A percentile compares a stretch with the other conserved stretches of the same genome.
Conservation (phyloP, 1,284 basidiomycete species). For the Leccinum pachyderme region DNA sequence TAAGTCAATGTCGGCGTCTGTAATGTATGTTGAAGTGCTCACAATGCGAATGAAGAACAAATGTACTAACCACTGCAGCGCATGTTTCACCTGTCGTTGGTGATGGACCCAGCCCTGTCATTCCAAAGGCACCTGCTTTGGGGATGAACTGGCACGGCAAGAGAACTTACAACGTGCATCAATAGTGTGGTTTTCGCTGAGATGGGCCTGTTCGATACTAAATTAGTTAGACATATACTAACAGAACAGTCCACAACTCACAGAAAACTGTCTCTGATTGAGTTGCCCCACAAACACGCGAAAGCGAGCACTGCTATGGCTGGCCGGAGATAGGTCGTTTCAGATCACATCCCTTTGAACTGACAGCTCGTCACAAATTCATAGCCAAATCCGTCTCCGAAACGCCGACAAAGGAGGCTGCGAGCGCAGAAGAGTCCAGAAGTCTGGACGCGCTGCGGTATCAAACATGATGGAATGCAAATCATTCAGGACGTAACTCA, state of each 20-base stretch:
- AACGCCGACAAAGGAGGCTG: slow-evolving; percentile 73
- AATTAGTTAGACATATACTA: slow-evolving; percentile 6
- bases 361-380: slow-evolving; percentile 83
- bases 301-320: slow-evolving; percentile 15
- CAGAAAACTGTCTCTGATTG: slow-evolving; percentile 72
- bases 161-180: slow-evolving; percentile 48
- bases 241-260: slow-evolving; percentile 27
- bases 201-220: slow-evolving; percentile 72
- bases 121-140: slow-evolving; percentile 66
- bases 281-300: slow-evolving; percentile 59
- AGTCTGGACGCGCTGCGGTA: slow-evolving; percentile 28
- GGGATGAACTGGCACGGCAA: neutral
- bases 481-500: slow-evolving; percentile 81
- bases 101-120: slow-evolving; percentile 66
- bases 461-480: slow-evolving; percentile 52
- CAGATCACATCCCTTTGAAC: slow-evolving; percentile 67
- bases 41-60: slow-evolving; percentile 9
- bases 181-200: slow-evolving; percentile 76
- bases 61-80: slow-evolving; percentile 48
- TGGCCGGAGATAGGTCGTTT: slow-evolving; percentile 44
- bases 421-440: slow-evolving; percentile 57
- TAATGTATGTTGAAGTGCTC: neutral
- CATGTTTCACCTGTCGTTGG: slow-evolving; percentile 85
- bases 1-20: slow-evolving; percentile 76
- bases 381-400: slow-evolving; percentile 79